phyloP scores from a whole-genome alignment of 306 rosid genomes.

The Ormosia emarginata region DNA sequence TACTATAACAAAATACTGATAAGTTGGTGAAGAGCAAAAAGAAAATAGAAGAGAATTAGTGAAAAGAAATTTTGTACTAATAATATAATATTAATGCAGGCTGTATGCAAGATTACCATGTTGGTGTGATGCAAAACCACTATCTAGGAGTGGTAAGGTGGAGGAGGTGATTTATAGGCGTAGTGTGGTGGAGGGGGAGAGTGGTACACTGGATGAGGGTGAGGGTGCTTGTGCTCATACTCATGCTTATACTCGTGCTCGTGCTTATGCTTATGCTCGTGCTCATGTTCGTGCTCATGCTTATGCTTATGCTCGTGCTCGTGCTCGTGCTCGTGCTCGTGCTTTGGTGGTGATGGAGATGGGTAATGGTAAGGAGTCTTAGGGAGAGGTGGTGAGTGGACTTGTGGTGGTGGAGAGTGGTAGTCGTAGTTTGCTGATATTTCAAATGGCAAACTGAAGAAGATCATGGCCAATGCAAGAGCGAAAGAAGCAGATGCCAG shows the following conservation, averaged over 20 bases:
- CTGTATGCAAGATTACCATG: slow-evolving; percentile 19
- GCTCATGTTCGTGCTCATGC: not conserved
- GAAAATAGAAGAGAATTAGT: not conserved
- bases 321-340: not conserved
- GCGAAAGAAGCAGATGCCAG: slow-evolving; percentile 3
- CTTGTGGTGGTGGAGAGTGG: slow-evolving; percentile 25
- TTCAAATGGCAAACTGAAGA: not conserved
- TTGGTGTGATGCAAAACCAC: not conserved
- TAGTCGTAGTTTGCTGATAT: slow-evolving; percentile 26
- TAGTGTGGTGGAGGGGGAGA: slow-evolving; percentile 52
- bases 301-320: not conserved
- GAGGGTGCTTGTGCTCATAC: not conserved
- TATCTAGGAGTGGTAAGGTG: slow-evolving; percentile 63
- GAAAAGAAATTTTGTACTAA: not conserved
- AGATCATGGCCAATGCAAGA: slow-evolving; percentile 17
- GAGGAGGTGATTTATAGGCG: slow-evolving; percentile 56
- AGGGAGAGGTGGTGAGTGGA: not conserved
- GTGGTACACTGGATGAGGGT: not conserved
- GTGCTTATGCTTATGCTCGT: not conserved
- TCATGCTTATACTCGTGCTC: not conserved
- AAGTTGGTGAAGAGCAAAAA: not conserved
- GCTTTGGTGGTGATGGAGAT: slow-evolving; percentile 4
- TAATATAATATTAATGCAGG: not conserved
- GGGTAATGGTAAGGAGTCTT: not conserved
- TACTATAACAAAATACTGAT: not conserved